Conservation (phyloP, 176 grass and related monocot genomes). For the Oryza glaberrima region DNA sequence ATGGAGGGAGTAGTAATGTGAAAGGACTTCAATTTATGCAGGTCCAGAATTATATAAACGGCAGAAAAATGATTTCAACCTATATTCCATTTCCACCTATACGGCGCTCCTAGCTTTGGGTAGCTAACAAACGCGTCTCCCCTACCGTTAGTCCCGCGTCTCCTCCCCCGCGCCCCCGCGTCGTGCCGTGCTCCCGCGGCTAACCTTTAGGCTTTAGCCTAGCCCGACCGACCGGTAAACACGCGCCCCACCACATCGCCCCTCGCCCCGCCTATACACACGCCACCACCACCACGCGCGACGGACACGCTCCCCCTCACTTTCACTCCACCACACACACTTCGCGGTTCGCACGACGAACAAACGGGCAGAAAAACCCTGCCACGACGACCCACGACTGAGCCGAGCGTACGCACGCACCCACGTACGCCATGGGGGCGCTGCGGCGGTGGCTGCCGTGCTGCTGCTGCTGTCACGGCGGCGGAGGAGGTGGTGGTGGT, state of each 20-base stretch:
- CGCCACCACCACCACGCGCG: no score
- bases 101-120: neutral
- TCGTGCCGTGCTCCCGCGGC: neutral
- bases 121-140: neutral
- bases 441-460: constrained; percentile 29
- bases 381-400: neutral
- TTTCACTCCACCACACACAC: neutral
- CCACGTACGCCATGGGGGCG: constrained; percentile 13
- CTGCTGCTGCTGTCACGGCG: constrained; percentile 16
- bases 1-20: no score
- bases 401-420: neutral
- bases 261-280: no score
- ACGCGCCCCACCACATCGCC: no score
- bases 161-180: neutral
- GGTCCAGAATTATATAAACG: no score
- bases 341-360: neutral
- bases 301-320: neutral
- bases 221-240: neutral
- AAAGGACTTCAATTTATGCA: no score
- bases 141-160: neutral
- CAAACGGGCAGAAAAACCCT: neutral
- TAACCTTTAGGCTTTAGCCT: neutral
- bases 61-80: no score
- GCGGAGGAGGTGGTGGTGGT: neutral
- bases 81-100: no score